A percentile compares a stretch with the other conserved stretches of the same genome.
These are phyloP conservation scores for Orbilia javanica DNA, from an alignment of 2,329 filamentous ascomycete genomes.

Conservation along the genomic window DNA sequence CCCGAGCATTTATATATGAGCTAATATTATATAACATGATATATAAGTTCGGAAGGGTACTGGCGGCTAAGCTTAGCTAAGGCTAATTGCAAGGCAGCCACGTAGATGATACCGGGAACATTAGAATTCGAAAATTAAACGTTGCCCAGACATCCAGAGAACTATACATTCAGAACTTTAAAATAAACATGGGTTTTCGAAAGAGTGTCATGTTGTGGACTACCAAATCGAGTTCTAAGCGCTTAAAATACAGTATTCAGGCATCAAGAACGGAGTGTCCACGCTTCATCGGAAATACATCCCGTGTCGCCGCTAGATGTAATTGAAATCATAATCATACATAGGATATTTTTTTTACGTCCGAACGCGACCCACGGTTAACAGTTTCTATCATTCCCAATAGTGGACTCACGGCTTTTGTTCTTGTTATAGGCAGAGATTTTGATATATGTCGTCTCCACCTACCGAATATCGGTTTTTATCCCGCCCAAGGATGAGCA, in stretches of 20 bases:
- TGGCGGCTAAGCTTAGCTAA: not conserved
- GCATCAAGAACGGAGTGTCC: not conserved
- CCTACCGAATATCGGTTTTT: not conserved
- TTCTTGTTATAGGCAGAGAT: not conserved
- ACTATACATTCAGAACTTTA: not conserved
- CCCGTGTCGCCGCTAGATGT: not conserved
- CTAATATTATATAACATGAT: not conserved
- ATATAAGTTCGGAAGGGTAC: not conserved
- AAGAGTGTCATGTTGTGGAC: not conserved
- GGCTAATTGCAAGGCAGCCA: conserved; percentile 7
- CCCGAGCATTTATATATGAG: not conserved
- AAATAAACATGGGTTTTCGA: not conserved
- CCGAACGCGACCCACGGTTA: not conserved
- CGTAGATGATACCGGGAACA: not conserved
- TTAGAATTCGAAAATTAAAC: too few relatives aligned
- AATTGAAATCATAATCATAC: not conserved
- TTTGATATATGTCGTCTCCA: not conserved
- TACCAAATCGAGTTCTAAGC: not conserved
- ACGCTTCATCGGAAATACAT: not conserved
- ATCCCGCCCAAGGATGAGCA: not conserved
- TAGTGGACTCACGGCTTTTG: not conserved
- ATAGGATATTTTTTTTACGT: too few relatives aligned
- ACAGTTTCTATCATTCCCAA: not conserved
- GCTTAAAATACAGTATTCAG: not conserved
- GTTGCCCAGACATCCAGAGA: not conserved